Evolutionary conservation across 1,284 basidiomycete species (phyloP), one percentile per base, ranked within the genome.

Genomic region (Microbotryum silenes-acaulis): DNA sequence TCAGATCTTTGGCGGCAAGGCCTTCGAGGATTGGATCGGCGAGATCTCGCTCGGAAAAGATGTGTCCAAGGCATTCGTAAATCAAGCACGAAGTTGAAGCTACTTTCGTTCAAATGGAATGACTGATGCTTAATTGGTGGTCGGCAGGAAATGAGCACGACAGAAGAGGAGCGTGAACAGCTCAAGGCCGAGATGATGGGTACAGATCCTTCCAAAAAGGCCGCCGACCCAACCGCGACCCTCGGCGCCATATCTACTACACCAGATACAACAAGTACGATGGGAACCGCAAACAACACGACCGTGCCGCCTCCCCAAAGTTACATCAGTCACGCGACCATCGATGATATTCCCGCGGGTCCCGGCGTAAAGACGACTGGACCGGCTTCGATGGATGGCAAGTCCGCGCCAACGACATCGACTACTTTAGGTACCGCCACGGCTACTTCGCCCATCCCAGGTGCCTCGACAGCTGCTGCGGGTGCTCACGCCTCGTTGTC

Each of bases 21-120:
- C 57, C 31, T 65, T 65, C 47, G 54, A 67, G 51, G 71, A 72
- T 55, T 72, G 71, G 71, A 69, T 72, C 27, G 71, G 71, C 47
- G 71, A 72, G 61, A 65, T 72, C 60, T 46, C 51, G 25, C 51
- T 66, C 10, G 69, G 63, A 1, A 70, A 69, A 56, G 66, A 68
- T 37, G 66, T 68, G 1, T 50, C 47, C n/a, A 65, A 65, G 50
- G 66, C 66, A 29, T 68, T 68, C 21, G 65, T 57, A 7, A 27
- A 55, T 27, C 27, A 27, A 27, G 27, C 27, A 27, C 27, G 6
- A 27, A 27, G 27, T 27, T 27, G 1, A 27, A 27, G 27, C 27
- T 4, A 27, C 27, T 27, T 0, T 27, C 27, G 6, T 27, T 27
- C 27, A 27, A 31, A 47, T 56, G 57, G 31, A 9, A 2, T 20